A percentile compares a stretch with the other conserved stretches of the same genome.
These are phyloP conservation scores for Penstemon barbatus DNA, from an alignment of 257 asterid species.

Conservation along the genomic window DNA sequence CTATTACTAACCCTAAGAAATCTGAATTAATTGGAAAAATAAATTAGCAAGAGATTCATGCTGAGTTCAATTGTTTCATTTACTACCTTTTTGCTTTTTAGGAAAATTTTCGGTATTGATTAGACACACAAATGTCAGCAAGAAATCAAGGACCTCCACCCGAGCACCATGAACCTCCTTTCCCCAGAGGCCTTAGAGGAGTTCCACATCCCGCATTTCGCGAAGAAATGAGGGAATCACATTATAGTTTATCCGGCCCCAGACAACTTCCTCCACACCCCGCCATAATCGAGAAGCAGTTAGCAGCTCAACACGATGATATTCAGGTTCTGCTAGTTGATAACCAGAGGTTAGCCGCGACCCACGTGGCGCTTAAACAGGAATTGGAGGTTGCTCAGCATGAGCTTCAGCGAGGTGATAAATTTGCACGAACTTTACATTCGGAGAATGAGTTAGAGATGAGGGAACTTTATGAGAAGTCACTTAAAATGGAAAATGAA, in stretches of 20 bases:
- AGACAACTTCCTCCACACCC: constrained; percentile 77
- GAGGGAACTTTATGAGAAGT: constrained; percentile 77
- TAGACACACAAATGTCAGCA: constrained; percentile 50
- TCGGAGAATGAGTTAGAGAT: constrained; percentile 67
- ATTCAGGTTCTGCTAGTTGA: constrained; percentile 77
- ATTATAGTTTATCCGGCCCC: constrained; percentile 57
- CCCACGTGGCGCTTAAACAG: constrained; percentile 91
- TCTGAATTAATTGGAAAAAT: too few species aligned
- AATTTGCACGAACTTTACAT: constrained; percentile 65
- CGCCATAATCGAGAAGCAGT: constrained; percentile 63
- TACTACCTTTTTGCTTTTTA: background rate
- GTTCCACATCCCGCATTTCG: constrained; percentile 55
- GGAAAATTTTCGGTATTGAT: constrained; percentile 6
- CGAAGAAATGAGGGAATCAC: constrained; percentile 76
- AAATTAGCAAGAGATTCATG: too few species aligned
- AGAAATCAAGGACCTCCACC: constrained; percentile 79
- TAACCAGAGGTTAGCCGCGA: constrained; percentile 92
- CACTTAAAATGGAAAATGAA: constrained; percentile 76
- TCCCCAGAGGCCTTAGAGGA: constrained; percentile 52
- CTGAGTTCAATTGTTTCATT: background rate
- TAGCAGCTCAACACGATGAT: constrained; percentile 83
- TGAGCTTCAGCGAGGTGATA: constrained; percentile 80
- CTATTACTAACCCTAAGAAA: too few species aligned
- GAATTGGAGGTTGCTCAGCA: constrained; percentile 76
- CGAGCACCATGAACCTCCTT: constrained; percentile 50